Evolutionary conservation across 805 yeast genomes (phyloP), one percentile per base, ranked within the genome.

Genomic region (Wickerhamomyces hampshirensis): DNA sequence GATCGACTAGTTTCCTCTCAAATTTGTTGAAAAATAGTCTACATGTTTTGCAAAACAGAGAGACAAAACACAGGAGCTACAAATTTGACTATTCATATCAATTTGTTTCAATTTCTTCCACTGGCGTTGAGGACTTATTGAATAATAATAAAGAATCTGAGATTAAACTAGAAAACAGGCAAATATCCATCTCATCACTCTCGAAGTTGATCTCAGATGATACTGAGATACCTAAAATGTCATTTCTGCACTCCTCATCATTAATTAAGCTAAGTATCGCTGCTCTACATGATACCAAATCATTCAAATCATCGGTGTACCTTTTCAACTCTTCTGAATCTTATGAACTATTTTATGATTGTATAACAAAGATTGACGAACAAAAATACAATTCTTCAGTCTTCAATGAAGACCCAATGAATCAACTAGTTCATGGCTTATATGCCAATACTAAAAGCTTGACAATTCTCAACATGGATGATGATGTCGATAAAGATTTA

Each of bases 391-490:
- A 44, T 11, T 37, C 30, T 11, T n/a, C 38, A 10, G 50, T 46
- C 21, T 44, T 46, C 11, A 21, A 21, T 39, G 31, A 38, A 8
- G 24, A 42, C 29, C 41, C 53, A 13, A 39, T 47, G 46, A 37
- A 48, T 27, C 51, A 46, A 18, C 30, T 48, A 23, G 35, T 46
- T 16, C 51, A 48, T 33, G 41, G 32, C 8, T 27, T 63, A 14
- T 43, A 62, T 18, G 42, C 51, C 9, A 55, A 60, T 28, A 61
- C 70, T 23, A 66, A 65, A 39, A 50, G 65, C 19, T 52, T 66
- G 26, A 54, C 62, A 21, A 32, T 67, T 5, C 51, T 62, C 34
- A 54, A 59, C 34, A 33, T 65, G 21, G 43, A 48, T 19, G 40
- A 43, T 21, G 31, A 35, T 4, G 48, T 52, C 11, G 41, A 36